Conservation (phyloP, 345 rosid genomes). For the Adansonia digitata region DNA sequence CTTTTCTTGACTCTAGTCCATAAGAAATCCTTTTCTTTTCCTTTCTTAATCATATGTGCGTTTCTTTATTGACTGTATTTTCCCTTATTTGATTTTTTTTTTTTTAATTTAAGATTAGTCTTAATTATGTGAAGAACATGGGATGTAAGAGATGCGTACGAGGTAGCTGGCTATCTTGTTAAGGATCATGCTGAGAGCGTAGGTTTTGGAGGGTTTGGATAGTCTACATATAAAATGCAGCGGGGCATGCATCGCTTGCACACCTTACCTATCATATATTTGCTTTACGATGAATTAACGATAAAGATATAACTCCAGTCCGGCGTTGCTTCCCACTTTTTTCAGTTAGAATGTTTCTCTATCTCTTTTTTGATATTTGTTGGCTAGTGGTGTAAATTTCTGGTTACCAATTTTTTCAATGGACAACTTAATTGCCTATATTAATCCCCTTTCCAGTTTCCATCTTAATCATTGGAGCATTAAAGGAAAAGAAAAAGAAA, state of each 20-base stretch:
- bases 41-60: slow-evolving; percentile 20
- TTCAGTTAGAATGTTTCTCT: background rate
- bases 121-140: slow-evolving; percentile 25
- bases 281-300: slow-evolving; percentile 11
- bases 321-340: background rate
- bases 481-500: background rate
- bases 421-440: background rate
- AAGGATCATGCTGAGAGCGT: too few relatives aligned
- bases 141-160: slow-evolving; percentile 74
- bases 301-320: background rate
- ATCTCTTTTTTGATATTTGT: background rate
- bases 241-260: too few relatives aligned
- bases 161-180: slow-evolving; percentile 37
- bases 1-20: slow-evolving; percentile 22
- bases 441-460: background rate
- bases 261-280: slow-evolving; percentile 46
- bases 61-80: background rate
- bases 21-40: slow-evolving; percentile 9
- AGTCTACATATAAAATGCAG: too few relatives aligned
- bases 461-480: background rate
- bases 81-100: background rate
- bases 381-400: background rate
- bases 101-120: background rate
- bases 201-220: too few relatives aligned
- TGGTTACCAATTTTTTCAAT: background rate